Evolutionary conservation across 768 basidiomycete genomes (phyloP), one percentile per base, ranked within the genome.

Genomic region (Kwoniella shandongensis): DNA sequence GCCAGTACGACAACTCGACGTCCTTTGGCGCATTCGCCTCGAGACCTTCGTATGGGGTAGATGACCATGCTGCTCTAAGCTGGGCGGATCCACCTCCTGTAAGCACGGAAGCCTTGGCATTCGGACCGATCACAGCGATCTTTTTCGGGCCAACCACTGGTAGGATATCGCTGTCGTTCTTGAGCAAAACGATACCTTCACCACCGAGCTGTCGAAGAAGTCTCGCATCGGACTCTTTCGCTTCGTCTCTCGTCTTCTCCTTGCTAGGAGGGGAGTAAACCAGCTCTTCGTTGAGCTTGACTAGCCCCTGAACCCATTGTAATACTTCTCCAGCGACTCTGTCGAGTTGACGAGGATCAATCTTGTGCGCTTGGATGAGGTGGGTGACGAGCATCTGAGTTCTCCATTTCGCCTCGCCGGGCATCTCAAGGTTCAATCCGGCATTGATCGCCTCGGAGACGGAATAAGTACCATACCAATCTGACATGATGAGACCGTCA

Each of bases 381-480:
- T 66, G 62, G 23, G 26, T 18, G 20, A 63, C 29, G 0, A 61
- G 44, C 6, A 26, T 32, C 17, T 57, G 36, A 7, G 18, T 29
- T 29, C 60, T 42, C 57, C 59, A 67, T 44, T 32, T 44, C 3
- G 63, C 36, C 8, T 57, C 47, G 18, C 69, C 66, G 0, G 73
- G 70, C 44, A 72, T 85, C 67, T 87, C 85, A 35, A 90, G 81
- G 68, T 89, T 86, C 22, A 89, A 78, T 2, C 88, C 88, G n/a
- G 87, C 86, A 57, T 88, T 89, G 59, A 88, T 78, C 23, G 80
- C 77, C 22, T 80, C 78, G 61, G 84, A 84, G 29, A 88, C 78
- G 50, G 84, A 82, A 77, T 89, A 89, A 2, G 82, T 77, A 1
- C 88, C 88, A 22, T 73, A 87, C 88, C 89, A 91, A 72, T 90